Evolutionary conservation across 352 stramenopile species (phyloP), one percentile per base, ranked within the genome.

Genomic region (Phytophthora palmivora): DNA sequence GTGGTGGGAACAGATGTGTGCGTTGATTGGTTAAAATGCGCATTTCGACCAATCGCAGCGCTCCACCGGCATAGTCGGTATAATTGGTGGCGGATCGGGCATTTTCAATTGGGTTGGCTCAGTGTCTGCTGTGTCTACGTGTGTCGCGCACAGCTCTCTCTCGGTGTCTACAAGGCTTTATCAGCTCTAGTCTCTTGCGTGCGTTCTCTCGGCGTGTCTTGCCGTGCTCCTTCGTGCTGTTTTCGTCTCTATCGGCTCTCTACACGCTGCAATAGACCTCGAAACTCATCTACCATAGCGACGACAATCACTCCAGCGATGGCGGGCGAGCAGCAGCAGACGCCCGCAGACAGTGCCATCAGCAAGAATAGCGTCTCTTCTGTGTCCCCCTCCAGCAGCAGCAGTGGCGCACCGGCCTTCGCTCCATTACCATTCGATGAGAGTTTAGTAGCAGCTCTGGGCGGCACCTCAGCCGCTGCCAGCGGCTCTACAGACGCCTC

Each of bases 371-470:
- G 16, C 54, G 32, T 56, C 15, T 52, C 66, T 43, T 51, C 49
- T 47, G 43, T 37, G 18, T 58, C 63, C 19, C 37, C 54, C 44
- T 58, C 38, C 33, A 52, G 57, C 39, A 41, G 44, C 59, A 28
- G 24, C 24, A 28, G 3, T 28, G 34, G 46, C 8, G 43, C 14
- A 7, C 66, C 74, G 36, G 37, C 46, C 0, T 84, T 88, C 33
- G 50, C 67, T 26, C 67, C 76, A 41, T 54, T 88, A 48, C 51
- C 76, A 11, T 91, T 89, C 33, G 78, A 89, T 46, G 82, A 91
- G 45, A 81, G 71, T 53, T 51, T 91, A 6, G 73, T 91, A 56
- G 39, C 67, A 7, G 50, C 42, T 12, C 46, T 77, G 12, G 45
- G 68, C n/a, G 73, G 21, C 33, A 63, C 41, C 14, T 38, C 63